phyloP scores from a whole-genome alignment of 139 green algal genomes.

The Chlorella ohadii region DNA sequence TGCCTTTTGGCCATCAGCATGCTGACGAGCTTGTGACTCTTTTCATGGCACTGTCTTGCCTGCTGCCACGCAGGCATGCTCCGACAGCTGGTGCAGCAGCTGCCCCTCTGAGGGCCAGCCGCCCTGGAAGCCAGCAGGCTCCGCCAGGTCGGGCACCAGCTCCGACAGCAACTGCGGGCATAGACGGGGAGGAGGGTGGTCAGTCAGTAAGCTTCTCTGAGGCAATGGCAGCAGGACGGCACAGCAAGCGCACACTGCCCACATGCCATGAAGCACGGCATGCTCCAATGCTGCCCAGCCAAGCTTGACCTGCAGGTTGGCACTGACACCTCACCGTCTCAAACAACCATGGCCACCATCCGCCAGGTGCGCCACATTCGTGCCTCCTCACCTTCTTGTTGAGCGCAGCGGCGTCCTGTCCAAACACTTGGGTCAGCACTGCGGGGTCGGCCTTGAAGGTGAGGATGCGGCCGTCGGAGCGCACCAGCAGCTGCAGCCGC shows the following conservation, averaged over 20 bases:
- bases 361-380: too few species aligned
- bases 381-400: neutral
- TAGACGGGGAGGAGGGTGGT: neutral
- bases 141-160: conserved; percentile 3
- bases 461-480: neutral
- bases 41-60: neutral
- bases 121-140: neutral
- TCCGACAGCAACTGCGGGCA: neutral
- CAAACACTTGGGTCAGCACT: neutral
- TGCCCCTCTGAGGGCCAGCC: conserved; percentile 3
- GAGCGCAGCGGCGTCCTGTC: neutral
- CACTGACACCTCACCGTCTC: too few species aligned
- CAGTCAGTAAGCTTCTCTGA: neutral
- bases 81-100: conserved; percentile 4
- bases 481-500: conserved; percentile 24
- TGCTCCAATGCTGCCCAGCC: too few species aligned
- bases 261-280: too few species aligned
- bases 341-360: too few species aligned
- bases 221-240: neutral
- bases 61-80: neutral
- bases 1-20: neutral
- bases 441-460: conserved; percentile 11
- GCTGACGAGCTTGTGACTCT: too few species aligned
- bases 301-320: too few species aligned
- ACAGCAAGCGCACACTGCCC: too few species aligned